Conservation (phyloP, 2,329 filamentous ascomycete species). For the Fonsecaea nubica region DNA sequence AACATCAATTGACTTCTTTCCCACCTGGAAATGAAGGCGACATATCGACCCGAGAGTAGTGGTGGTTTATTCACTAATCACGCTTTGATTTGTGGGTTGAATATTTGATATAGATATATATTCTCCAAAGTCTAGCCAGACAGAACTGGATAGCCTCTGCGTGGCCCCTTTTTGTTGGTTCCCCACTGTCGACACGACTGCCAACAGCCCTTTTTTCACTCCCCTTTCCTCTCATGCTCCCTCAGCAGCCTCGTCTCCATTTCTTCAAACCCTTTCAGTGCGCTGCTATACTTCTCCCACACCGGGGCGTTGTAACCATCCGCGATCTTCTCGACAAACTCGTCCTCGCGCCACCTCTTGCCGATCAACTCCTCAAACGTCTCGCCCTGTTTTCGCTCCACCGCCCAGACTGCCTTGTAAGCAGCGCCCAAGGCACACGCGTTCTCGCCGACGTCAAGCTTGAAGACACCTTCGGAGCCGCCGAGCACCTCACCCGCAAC, state of each 20-base stretch:
- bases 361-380: constrained; percentile 89
- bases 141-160: no score
- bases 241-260: constrained; percentile 73
- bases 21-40: no score
- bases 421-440: constrained; percentile 92
- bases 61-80: no score
- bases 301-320: constrained; percentile 77
- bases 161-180: no score
- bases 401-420: constrained; percentile 94
- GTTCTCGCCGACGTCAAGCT: constrained; percentile 91
- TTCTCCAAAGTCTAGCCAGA: no score
- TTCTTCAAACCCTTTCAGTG: constrained; percentile 75
- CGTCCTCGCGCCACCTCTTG: constrained; percentile 81
- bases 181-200: no score
- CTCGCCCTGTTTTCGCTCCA: constrained; percentile 70
- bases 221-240: constrained; percentile 19
- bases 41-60: no score
- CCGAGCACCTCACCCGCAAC: constrained; percentile 88
- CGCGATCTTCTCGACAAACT: constrained; percentile 80
- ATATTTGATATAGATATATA: no score
- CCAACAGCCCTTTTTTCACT: constrained; percentile 2
- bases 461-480: constrained; percentile 86
- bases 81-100: no score
- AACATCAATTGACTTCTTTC: no score
- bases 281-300: constrained; percentile 78